These are phyloP conservation scores for Aphanomyces astaci DNA, from an alignment of 352 stramenopile species.

Conservation along the genomic window DNA sequence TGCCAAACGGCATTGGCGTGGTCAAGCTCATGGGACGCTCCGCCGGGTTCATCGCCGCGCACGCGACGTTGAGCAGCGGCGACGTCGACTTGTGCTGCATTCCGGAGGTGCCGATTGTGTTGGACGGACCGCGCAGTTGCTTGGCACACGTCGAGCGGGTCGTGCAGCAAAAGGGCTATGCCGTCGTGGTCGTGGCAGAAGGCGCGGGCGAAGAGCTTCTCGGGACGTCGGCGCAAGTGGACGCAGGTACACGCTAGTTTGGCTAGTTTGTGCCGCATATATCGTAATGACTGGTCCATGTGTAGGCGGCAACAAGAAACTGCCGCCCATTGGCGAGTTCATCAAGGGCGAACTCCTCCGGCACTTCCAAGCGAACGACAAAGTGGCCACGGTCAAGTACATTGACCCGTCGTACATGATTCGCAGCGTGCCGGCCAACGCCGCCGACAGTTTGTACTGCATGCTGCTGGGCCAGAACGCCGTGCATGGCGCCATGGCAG, in stretches of 20 bases:
- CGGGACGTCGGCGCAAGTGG: slow-evolving; percentile 82
- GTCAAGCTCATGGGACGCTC: slow-evolving; percentile 99
- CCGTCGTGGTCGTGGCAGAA: slow-evolving; percentile 97
- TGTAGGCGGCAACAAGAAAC: slow-evolving; percentile 88
- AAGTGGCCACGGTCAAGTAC: slow-evolving; percentile 93
- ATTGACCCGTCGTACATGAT: slow-evolving; percentile 99
- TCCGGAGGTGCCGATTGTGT: slow-evolving; percentile 94
- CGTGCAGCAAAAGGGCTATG: slow-evolving; percentile 93
- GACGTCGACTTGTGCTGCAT: slow-evolving; percentile 98
- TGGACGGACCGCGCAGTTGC: slow-evolving; percentile 88
- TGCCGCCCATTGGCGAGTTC: slow-evolving; percentile 94
- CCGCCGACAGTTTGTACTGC: slow-evolving; percentile 92
- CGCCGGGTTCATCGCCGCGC: slow-evolving; percentile 95
- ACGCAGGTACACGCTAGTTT: slow-evolving; percentile 65
- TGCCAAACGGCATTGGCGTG: slow-evolving; percentile 96
- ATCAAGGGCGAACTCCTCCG: slow-evolving; percentile 93
- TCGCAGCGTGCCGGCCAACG: slow-evolving; percentile 88
- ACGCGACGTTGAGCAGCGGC: slow-evolving; percentile 93
- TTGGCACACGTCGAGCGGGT: slow-evolving; percentile 86
- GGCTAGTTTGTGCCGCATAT: too few relatives aligned
- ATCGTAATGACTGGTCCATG: neutral
- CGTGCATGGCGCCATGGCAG: slow-evolving; percentile 97
- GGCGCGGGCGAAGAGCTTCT: slow-evolving; percentile 94
- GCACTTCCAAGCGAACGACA: slow-evolving; percentile 88
- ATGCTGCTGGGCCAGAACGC: slow-evolving; percentile 97